Base-by-base conservation (phyloP, 768 basidiomycete genomes). In the Rhizopogon sp. region DNA sequence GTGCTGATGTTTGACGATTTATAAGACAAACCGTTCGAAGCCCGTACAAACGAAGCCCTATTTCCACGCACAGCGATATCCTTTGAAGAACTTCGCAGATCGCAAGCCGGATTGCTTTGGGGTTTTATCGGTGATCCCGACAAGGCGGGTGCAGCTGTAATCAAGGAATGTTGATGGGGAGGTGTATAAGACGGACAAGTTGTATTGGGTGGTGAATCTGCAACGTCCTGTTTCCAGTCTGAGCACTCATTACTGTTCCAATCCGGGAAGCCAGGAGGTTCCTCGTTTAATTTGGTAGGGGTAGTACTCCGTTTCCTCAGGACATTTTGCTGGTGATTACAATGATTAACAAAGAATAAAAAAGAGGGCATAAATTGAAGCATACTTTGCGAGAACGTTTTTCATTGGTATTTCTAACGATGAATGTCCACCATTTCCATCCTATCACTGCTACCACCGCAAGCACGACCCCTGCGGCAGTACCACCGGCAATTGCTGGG, bases 401-500 rank as follows among this genome's bases (percentile, higher is more conserved):
- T 46, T 47, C 41, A 16, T 28, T 35, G 16, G 53, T 5, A 4
- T 39, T 45, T 39, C 43, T 37, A 16, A 39, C 10, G 22, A 31
- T 40, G 9, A 3, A 17, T 14, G 78, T 75, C 78, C 79, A 81
- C 55, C 67, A 75, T 41, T 72, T 63, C 79, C 80, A 84, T 20
- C 68, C 69, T 40, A 76, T 55, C 7, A 75, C 74, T 5, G 71
- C 63, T 6, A 68, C 61, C 16, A 82, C 53, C 5, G 79, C 81
- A 10, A 84, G 68, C 7, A 74, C 50, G 31, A 74, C 70, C 20
- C 83, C 83, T 0, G 70, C 82, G 2, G 63, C 70, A 0, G 74
- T 67, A 8, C 82, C 82, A 6, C 81, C 81, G 6, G 70, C 78
- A 56, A 84, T 78, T 10, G 79, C 76, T 10, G 64, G 76, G 9